Percentiles rank a stretch among this genome's conserved stretches.
phyloP scores from a whole-genome alignment of 257 asterid species.

The Paulownia fortunei region DNA sequence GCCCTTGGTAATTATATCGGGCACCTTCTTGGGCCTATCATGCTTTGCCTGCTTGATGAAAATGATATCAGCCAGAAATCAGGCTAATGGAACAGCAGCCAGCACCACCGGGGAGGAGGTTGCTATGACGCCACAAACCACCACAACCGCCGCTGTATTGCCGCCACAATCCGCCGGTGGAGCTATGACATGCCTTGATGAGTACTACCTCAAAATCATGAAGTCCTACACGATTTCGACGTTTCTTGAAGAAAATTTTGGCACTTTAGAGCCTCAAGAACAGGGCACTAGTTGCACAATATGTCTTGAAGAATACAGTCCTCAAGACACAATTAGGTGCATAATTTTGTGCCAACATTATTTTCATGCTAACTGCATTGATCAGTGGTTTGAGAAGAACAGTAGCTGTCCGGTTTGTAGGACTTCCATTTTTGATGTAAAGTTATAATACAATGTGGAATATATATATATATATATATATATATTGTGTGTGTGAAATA shows the following conservation, averaged over 20 bases:
- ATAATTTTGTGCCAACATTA: conserved; percentile 30
- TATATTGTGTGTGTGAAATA: no score
- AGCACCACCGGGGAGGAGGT: background rate
- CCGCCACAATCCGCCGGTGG: conserved; percentile 4
- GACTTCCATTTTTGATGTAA: background rate
- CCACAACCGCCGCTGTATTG: background rate
- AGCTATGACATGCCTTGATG: background rate
- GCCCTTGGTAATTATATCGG: background rate
- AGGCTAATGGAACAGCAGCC: background rate
- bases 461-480: no score
- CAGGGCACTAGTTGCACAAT: conserved; percentile 18
- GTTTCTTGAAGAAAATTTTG: background rate
- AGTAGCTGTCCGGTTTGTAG: conserved; percentile 43
- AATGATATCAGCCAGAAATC: background rate
- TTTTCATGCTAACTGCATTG: conserved; percentile 37
- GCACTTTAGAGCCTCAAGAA: background rate
- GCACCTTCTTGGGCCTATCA: background rate
- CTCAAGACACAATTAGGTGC: conserved; percentile 14
- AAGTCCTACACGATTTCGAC: background rate
- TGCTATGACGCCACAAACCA: conserved; percentile 14
- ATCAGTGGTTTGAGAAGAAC: conserved; percentile 30
- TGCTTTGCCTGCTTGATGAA: background rate
- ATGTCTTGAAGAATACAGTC: conserved; percentile 28
- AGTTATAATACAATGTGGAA: background rate
- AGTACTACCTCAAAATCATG: conserved; percentile 4